Percentiles rank a stretch among this genome's conserved stretches.
These are phyloP conservation scores for Emiliania huxleyi DNA, from an alignment of 78 protist genomes.

Conservation along the genomic window DNA sequence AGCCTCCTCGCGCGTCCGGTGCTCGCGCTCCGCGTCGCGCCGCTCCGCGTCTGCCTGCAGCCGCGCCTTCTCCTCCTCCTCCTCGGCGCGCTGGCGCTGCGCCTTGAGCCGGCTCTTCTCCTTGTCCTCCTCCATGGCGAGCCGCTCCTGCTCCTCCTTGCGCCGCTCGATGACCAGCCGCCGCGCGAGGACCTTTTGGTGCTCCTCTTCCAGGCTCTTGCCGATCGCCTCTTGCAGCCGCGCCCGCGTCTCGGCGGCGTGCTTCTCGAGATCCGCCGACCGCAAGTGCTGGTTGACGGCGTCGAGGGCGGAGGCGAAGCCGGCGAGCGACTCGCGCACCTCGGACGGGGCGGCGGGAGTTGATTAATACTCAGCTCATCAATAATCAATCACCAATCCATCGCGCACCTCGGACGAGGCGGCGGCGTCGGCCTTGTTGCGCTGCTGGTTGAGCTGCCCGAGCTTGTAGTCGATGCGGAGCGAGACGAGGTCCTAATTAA, in stretches of 20 bases:
- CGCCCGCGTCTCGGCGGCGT: neutral
- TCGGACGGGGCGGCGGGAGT: neutral
- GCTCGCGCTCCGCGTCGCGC: conserved; percentile 14
- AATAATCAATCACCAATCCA: too few species aligned
- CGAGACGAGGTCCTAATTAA: conserved; percentile 48
- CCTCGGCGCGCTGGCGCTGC: neutral
- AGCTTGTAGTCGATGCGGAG: conserved; percentile 59
- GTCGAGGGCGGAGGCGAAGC: neutral
- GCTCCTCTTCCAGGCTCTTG: neutral
- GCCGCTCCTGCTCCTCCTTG: conserved; percentile 51
- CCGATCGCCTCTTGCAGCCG: neutral
- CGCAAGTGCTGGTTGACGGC: neutral
- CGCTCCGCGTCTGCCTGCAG: conserved; percentile 5
- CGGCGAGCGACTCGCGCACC: conserved; percentile 8
- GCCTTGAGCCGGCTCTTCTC: neutral
- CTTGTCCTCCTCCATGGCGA: neutral
- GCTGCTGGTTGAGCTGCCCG: neutral
- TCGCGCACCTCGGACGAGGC: neutral
- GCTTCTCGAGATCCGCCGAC: neutral
- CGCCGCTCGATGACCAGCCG: conserved; percentile 42
- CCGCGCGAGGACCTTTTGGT: conserved; percentile 3
- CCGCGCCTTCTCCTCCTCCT: conserved; percentile 23
- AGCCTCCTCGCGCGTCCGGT: conserved; percentile 32
- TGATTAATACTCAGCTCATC: too few species aligned
- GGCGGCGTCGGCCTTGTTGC: neutral